Conservation (phyloP, 176 grass and related monocot species). For the Carex kokanica region DNA sequence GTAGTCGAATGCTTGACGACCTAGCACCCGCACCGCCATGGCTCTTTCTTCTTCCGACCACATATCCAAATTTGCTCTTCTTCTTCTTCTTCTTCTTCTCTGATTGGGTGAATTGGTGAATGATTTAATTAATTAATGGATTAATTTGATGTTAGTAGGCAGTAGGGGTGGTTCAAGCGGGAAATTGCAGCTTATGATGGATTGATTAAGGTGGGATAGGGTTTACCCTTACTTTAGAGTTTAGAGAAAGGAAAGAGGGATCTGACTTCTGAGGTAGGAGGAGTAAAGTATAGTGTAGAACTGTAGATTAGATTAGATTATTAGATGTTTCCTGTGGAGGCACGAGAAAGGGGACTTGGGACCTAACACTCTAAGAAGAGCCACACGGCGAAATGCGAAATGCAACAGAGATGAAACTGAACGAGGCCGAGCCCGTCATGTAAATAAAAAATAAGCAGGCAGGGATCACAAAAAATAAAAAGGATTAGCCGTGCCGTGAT, state of each 20-base stretch:
- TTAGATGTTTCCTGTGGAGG: constrained; percentile 1
- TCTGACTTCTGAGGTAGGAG: background rate
- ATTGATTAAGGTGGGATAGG: background rate
- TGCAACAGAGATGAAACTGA: background rate
- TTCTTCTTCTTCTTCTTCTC: too few relatives aligned
- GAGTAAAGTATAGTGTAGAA: background rate
- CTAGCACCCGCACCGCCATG: constrained; percentile 65
- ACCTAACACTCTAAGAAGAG: background rate
- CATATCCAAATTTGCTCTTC: constrained; percentile 29
- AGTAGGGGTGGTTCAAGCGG: background rate
- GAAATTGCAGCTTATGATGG: background rate
- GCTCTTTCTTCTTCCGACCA: constrained; percentile 63
- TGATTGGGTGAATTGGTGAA: background rate
- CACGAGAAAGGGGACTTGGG: background rate
- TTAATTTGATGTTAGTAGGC: background rate
- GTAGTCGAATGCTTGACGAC: constrained; percentile 56
- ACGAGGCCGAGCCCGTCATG: background rate
- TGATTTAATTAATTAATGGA: background rate
- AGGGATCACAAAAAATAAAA: too few relatives aligned
- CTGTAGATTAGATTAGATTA: background rate
- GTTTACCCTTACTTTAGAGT: too few relatives aligned
- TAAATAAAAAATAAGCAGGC: constrained; percentile 9
- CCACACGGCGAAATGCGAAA: background rate
- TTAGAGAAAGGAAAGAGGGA: background rate
- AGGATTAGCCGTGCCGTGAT: background rate